Conservation (phyloP, 805 yeast species). For the Cyberlindnera petersonii region DNA sequence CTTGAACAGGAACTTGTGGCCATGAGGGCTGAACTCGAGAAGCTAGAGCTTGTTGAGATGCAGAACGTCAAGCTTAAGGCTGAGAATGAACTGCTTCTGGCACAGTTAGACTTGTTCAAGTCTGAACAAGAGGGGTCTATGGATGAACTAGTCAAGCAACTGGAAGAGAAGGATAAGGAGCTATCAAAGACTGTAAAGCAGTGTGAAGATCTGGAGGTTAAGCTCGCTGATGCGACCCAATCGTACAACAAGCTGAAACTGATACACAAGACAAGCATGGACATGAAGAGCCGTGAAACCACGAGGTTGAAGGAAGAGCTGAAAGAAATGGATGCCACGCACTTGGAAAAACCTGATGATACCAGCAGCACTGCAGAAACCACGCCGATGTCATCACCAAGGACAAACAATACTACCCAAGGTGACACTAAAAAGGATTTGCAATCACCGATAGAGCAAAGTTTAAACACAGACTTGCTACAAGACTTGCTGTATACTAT, state of each 20-base stretch:
- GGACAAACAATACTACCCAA: background rate
- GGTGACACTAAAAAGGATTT: background rate
- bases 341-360: background rate
- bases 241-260: conserved; percentile 13
- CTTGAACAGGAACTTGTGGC: conserved; percentile 4
- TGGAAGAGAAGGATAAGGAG: conserved; percentile 3
- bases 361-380: conserved; percentile 5
- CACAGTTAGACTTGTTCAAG: conserved; percentile 2
- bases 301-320: conserved; percentile 11
- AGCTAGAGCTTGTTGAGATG: conserved; percentile 7
- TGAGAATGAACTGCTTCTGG: conserved; percentile 9
- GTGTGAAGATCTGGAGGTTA: conserved; percentile 11
- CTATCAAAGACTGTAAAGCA: background rate
- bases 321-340: conserved; percentile 6
- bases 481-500: conserved; percentile 22
- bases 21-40: conserved; percentile 12
- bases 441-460: background rate
- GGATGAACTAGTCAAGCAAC: background rate
- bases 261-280: conserved; percentile 13
- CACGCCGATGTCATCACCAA: conserved; percentile 12
- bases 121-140: background rate
- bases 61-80: conserved; percentile 13
- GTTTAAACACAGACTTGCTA: conserved; percentile 16
- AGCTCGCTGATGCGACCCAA: conserved; percentile 10
- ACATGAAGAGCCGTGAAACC: conserved; percentile 16